Evolutionary conservation across 345 rosid species (phyloP).

Genomic region (Trapa bicornis): DNA sequence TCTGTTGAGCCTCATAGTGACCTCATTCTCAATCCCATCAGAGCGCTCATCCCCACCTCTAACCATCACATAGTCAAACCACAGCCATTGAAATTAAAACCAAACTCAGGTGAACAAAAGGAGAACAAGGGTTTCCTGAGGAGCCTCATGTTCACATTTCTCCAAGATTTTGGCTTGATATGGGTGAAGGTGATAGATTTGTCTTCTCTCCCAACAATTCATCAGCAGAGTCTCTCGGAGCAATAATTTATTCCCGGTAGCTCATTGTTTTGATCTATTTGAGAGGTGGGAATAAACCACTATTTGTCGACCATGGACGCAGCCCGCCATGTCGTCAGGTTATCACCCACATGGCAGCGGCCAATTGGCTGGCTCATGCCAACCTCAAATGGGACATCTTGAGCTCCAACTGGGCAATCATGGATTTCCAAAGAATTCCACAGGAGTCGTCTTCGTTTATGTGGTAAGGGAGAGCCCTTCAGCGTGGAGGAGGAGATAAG

Average conservation of each 20-base stretch:
- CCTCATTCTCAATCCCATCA: no score
- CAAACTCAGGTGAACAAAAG: not conserved
- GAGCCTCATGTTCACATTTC: conserved; percentile 27
- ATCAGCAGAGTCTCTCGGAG: conserved; percentile 7
- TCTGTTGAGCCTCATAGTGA: no score
- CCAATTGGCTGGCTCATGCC: conserved; percentile 30
- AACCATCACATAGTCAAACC: not conserved
- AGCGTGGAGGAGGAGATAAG: conserved; percentile 18
- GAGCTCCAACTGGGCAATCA: not conserved
- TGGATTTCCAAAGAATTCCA: not conserved
- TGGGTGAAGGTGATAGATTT: conserved; percentile 16
- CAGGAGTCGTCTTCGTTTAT: conserved; percentile 11
- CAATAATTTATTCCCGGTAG: not conserved
- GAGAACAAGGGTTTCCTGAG: not conserved
- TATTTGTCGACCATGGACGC: conserved; percentile 16
- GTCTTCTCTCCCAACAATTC: conserved; percentile 16
- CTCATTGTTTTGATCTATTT: not conserved
- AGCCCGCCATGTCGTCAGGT: conserved; percentile 19
- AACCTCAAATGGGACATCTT: conserved; percentile 75
- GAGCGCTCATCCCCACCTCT: not conserved
- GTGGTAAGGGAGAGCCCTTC: conserved; percentile 25
- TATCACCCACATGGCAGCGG: conserved; percentile 46
- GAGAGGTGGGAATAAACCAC: conserved; percentile 19
- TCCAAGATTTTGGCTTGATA: not conserved
- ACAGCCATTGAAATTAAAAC: not conserved